Evolutionary conservation across 2,329 filamentous ascomycete genomes (phyloP).

Genomic region (Pyrenophora seminiperda): DNA sequence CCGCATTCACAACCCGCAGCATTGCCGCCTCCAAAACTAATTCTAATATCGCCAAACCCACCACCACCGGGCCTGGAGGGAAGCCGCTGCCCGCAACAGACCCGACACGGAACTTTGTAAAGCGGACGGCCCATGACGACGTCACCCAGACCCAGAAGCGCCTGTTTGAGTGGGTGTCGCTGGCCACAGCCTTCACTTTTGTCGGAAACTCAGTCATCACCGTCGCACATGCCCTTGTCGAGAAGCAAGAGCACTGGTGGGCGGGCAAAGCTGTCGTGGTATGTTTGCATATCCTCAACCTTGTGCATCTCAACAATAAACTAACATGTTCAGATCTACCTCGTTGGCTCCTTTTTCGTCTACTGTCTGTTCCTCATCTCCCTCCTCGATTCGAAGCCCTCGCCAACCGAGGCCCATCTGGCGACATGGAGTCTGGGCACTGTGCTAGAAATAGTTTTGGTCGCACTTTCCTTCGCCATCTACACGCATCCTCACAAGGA

Average conservation of each 20-base stretch:
- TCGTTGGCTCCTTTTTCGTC: conserved; percentile 83
- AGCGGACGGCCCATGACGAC: conserved; percentile 56
- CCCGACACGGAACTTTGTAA: conserved; percentile 50
- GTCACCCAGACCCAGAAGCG: conserved; percentile 71
- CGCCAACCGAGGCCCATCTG: conserved; percentile 79
- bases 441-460: conserved; percentile 73
- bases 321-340: conserved; percentile 69
- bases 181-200: conserved; percentile 74
- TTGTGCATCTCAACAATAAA: neutral
- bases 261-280: conserved; percentile 78
- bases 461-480: conserved; percentile 69
- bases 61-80: conserved; percentile 78
- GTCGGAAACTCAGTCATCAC: conserved; percentile 75
- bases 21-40: conserved; percentile 57
- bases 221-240: conserved; percentile 72
- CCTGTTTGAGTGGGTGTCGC: conserved; percentile 76
- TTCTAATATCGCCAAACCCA: conserved; percentile 53
- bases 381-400: conserved; percentile 79
- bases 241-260: conserved; percentile 75
- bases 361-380: conserved; percentile 86
- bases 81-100: conserved; percentile 77
- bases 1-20: conserved; percentile 65
- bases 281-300: conserved; percentile 46
- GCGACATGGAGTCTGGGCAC: conserved; percentile 77
- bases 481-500: conserved; percentile 72